These are phyloP conservation scores for Kwoniella shivajii DNA, from an alignment of 1,284 basidiomycete genomes.

Conservation along the genomic window DNA sequence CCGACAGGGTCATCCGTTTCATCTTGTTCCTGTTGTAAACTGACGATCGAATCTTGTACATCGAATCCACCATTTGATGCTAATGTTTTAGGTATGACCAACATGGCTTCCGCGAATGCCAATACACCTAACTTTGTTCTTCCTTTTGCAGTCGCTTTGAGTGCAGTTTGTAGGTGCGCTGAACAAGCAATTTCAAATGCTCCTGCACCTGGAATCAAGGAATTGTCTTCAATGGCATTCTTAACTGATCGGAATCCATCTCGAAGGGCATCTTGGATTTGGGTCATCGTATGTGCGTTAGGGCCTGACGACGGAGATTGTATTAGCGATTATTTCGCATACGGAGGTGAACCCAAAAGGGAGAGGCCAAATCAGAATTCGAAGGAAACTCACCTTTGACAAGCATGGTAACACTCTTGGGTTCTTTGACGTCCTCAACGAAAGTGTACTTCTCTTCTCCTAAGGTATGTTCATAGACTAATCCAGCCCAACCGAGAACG, in stretches of 20 bases:
- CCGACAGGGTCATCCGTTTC: slow-evolving; percentile 92
- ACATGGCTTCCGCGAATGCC: slow-evolving; percentile 92
- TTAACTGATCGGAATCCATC: slow-evolving; percentile 96
- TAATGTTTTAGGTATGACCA: slow-evolving; percentile 95
- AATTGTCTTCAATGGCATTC: slow-evolving; percentile 91
- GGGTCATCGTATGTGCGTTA: slow-evolving; percentile 92
- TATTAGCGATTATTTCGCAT: neutral
- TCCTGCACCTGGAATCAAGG: slow-evolving; percentile 89
- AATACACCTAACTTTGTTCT: slow-evolving; percentile 95
- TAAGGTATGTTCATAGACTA: slow-evolving; percentile 98
- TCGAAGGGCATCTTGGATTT: slow-evolving; percentile 95
- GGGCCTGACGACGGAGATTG: slow-evolving; percentile 59
- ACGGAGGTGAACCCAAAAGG: neutral
- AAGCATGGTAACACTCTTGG: slow-evolving; percentile 94
- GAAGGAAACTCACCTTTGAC: slow-evolving; percentile 71
- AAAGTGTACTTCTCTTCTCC: slow-evolving; percentile 99
- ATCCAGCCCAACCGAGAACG: slow-evolving; percentile 92
- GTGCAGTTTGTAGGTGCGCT: slow-evolving; percentile 69
- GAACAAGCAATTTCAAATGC: slow-evolving; percentile 97
- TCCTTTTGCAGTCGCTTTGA: slow-evolving; percentile 90
- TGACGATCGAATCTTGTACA: slow-evolving; percentile 92
- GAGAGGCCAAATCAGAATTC: neutral
- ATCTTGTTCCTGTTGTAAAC: slow-evolving; percentile 85
- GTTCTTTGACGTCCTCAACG: slow-evolving; percentile 92
- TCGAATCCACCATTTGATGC: slow-evolving; percentile 97